Evolutionary conservation across 169 alveolate species (phyloP).

Genomic region (Plasmodium relictum): DNA sequence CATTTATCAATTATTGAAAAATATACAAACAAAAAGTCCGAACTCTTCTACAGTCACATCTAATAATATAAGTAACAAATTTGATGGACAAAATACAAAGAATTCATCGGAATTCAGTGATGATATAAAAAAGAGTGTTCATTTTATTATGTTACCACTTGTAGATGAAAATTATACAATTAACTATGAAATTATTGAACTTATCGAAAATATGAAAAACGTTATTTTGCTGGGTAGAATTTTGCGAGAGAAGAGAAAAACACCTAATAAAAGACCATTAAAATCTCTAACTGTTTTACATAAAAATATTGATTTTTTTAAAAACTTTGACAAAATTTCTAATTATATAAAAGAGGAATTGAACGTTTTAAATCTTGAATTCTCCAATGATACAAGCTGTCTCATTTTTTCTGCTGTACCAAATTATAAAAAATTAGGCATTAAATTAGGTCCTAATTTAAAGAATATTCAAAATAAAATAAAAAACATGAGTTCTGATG

Average conservation of each 20-base stretch:
- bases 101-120: not conserved
- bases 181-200: conserved; percentile 57
- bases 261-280: conserved; percentile 94
- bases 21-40: conserved; percentile 89
- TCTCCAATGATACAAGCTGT: conserved; percentile 84
- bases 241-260: conserved; percentile 93
- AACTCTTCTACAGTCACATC: conserved; percentile 54
- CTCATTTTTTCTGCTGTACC: conserved; percentile 90
- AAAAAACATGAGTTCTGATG: conserved; percentile 80
- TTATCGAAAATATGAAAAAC: conserved; percentile 56
- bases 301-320: conserved; percentile 77
- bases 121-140: conserved; percentile 80
- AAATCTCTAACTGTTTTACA: conserved; percentile 86
- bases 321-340: conserved; percentile 80
- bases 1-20: conserved; percentile 92
- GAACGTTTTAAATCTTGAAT: conserved; percentile 85
- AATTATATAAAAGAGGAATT: conserved; percentile 92
- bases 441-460: conserved; percentile 89
- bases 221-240: conserved; percentile 92
- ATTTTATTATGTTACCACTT: conserved; percentile 80
- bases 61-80: conserved; percentile 80
- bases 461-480: conserved; percentile 85
- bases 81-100: not conserved
- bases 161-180: conserved; percentile 51
- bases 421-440: conserved; percentile 90